Evolutionary conservation across 2,329 filamentous ascomycete species (phyloP), one percentile per base, ranked within the genome.

Genomic region (Trichoderma sp.): DNA sequence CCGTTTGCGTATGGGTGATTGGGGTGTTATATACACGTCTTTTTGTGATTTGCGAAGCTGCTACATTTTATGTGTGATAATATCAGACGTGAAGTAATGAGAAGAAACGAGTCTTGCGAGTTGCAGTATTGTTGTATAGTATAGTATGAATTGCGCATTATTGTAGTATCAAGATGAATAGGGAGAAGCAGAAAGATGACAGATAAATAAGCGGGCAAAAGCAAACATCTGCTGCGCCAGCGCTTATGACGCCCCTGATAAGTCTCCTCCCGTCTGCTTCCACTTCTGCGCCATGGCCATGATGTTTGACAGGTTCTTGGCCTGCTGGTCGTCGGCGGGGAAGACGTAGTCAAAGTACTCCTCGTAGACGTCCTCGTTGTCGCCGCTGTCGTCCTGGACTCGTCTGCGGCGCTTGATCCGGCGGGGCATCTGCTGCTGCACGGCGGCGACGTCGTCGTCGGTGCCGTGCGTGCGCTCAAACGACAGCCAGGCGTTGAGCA

Each of bases 331-430:
- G 82, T 98, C 96, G 5, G 93, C 94, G 0, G 96, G 96, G 88
- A 99, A 99, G 39, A 99, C 88, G 75, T 97, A 98, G 79, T 98
- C 96, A 81, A 96, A 88, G 80, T 97, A 98, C 82, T 99, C 96
- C 85, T 99, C 78, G 83, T 93, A 97, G 46, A 89, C 90, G 78
- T 70, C 69, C 49, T 59, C 69, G 51, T 32, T 49, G 51, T 43
- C 52, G 59, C 52, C 65, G 54, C 43, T 51, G 14, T 66, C 68
- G 80, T 97, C 95, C 77, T 97, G 94, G 79, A 97, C 81, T 86
- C 90, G 93, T 79, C 96, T 90, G 76, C 93, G 87, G 85, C 96
- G 95, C 89, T 97, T 98, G 76, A 93, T 92, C 81, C 90, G 90
- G 72, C 94, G 88, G 39, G 96, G 96, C 94, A 98, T 97, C 84